phyloP scores from a whole-genome alignment of 331 rosid genomes.

The Pyracantha coccinea region DNA sequence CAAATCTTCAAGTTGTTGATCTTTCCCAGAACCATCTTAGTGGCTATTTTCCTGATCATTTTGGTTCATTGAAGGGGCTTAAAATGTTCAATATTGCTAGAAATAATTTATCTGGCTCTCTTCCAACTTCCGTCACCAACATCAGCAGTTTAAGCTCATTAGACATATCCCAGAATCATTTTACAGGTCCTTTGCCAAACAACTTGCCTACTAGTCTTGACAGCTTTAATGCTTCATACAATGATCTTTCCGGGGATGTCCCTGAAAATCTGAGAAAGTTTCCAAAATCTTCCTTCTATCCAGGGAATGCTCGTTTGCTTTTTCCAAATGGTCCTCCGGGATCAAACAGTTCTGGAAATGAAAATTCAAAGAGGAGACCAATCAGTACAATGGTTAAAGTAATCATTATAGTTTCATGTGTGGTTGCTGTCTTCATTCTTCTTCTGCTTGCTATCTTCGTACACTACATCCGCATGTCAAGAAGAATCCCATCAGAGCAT shows the following conservation, averaged over 20 bases:
- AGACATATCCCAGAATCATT: slow-evolving; percentile 75
- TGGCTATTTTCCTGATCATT: slow-evolving; percentile 82
- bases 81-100: slow-evolving; percentile 68
- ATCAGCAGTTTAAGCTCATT: slow-evolving; percentile 47
- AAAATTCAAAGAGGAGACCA: slow-evolving; percentile 43
- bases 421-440: slow-evolving; percentile 65
- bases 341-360: slow-evolving; percentile 23
- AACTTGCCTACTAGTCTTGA: slow-evolving; percentile 48
- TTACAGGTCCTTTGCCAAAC: slow-evolving; percentile 81
- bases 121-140: slow-evolving; percentile 71
- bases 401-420: slow-evolving; percentile 80
- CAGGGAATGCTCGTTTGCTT: slow-evolving; percentile 59
- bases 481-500: slow-evolving; percentile 41
- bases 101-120: slow-evolving; percentile 85
- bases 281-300: slow-evolving; percentile 75
- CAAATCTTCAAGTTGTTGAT: slow-evolving; percentile 70
- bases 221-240: slow-evolving; percentile 71
- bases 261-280: slow-evolving; percentile 76
- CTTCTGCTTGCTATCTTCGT: slow-evolving; percentile 76
- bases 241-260: slow-evolving; percentile 80
- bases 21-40: slow-evolving; percentile 69
- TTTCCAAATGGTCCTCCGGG: slow-evolving; percentile 57
- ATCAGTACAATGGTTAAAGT: slow-evolving; percentile 67
- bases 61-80: slow-evolving; percentile 54
- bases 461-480: slow-evolving; percentile 68